phyloP scores from a whole-genome alignment of 78 protist genomes.

The Planoprotostelium fungivorum region DNA sequence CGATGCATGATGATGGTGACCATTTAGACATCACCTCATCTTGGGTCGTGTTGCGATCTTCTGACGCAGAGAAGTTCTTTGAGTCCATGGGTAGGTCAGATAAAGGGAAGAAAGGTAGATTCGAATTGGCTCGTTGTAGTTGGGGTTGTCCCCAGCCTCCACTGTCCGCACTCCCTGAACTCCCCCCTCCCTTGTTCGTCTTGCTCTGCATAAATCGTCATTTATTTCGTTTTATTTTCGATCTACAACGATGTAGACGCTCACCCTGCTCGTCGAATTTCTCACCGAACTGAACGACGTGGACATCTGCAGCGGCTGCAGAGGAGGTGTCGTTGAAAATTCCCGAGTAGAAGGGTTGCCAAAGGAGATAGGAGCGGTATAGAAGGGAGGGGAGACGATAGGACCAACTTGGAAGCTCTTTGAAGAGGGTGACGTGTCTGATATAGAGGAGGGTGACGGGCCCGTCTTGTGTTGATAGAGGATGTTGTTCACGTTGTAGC shows the following conservation, averaged over 20 bases:
- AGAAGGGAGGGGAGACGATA: not conserved
- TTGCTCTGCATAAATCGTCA: too few species aligned
- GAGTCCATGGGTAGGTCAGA: not conserved
- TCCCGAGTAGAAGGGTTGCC: not conserved
- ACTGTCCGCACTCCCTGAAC: not conserved
- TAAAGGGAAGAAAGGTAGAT: not conserved
- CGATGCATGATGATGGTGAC: not conserved
- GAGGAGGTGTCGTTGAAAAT: not conserved
- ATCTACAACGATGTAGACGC: not conserved
- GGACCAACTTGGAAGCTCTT: not conserved
- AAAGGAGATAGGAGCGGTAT: not conserved
- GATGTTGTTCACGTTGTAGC: not conserved
- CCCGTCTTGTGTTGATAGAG: not conserved
- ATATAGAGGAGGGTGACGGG: not conserved
- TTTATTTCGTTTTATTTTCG: not conserved
- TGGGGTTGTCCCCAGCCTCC: not conserved
- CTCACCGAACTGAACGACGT: not conserved
- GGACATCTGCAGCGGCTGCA: not conserved
- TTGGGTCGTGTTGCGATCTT: not conserved
- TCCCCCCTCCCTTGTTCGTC: not conserved
- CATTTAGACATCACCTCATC: not conserved
- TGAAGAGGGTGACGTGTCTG: not conserved
- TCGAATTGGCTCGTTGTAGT: not conserved
- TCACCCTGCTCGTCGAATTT: not conserved
- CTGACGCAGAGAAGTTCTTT: not conserved